Percentiles rank a stretch among this genome's conserved stretches.
Evolutionary conservation across 2,329 filamentous ascomycete species (phyloP).

Genomic region (Penicillium palitans): DNA sequence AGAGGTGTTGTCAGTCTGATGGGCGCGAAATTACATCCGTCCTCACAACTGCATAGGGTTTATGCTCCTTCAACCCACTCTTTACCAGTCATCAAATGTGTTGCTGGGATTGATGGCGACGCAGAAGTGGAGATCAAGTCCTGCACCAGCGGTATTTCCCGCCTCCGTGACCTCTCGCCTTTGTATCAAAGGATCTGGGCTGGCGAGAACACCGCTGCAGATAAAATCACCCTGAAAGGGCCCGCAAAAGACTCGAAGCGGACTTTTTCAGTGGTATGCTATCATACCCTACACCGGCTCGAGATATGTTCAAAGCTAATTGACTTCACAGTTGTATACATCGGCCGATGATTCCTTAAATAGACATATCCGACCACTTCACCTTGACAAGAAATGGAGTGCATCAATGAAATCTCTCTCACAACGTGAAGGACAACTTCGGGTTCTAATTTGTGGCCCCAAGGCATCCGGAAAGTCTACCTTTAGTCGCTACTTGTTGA

Average conservation of each 20-base stretch:
- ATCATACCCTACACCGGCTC: background rate
- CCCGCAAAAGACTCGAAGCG: slow-evolving; percentile 29
- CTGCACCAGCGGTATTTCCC: slow-evolving; percentile 45
- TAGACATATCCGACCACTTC: slow-evolving; percentile 44
- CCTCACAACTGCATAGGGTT: slow-evolving; percentile 47
- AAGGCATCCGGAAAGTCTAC: slow-evolving; percentile 62
- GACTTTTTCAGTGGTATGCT: slow-evolving; percentile 45
- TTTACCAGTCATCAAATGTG: slow-evolving; percentile 53
- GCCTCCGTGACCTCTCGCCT: slow-evolving; percentile 51
- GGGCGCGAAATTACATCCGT: slow-evolving; percentile 57
- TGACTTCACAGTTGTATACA: slow-evolving; percentile 38
- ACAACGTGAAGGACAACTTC: slow-evolving; percentile 40
- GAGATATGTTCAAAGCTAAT: slow-evolving; percentile 17
- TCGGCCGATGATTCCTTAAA: slow-evolving; percentile 46
- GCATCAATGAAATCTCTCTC: slow-evolving; percentile 46
- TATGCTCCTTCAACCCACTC: slow-evolving; percentile 60
- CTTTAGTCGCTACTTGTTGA: slow-evolving; percentile 56
- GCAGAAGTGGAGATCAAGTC: slow-evolving; percentile 53
- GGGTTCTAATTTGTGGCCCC: slow-evolving; percentile 55
- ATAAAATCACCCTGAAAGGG: slow-evolving; percentile 34
- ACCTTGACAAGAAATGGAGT: slow-evolving; percentile 48
- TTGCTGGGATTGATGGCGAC: slow-evolving; percentile 42
- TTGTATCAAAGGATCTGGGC: slow-evolving; percentile 58
- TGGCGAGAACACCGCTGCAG: slow-evolving; percentile 34
- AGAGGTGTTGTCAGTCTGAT: slow-evolving; percentile 58